Evolutionary conservation across 805 yeast species (phyloP), one percentile per base, ranked within the genome.

Genomic region (Yamadazyma insecticola): DNA sequence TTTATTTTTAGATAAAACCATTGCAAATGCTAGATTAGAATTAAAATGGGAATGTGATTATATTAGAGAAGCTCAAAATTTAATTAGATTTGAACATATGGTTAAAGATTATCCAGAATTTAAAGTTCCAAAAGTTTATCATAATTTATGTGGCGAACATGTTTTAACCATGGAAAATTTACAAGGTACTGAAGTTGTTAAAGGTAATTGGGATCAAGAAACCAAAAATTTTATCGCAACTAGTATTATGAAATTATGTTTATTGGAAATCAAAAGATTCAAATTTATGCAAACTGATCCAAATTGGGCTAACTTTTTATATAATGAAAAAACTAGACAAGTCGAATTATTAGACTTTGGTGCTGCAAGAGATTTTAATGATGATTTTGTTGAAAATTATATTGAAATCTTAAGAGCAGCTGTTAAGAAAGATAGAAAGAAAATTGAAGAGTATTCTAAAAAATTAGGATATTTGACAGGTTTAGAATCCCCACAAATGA

Each of bases 261-360:
- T 92, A 28, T 67, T 73, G 44, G 98, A 92, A 59, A 84, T 92
- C 54, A 85, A 88, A 10, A 64, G 74, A 45, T 89, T 82, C 63
- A 74, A 73, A 48, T 90, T 81, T 61, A 92, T 92, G 98, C 98
- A 92, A 61, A 90, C 97, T 1, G 98, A 92, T 61, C 98, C 98
- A 30, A 92, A 92, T 57, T 92, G 98, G 98, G 97, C 98, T 26
- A 92, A 92, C 56, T 92, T 92, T 61, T 60, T 92, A 37, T 88
- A 84, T 63, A 88, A 92, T 50, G 67, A 67, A 20, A 45, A 63
- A n/a, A 77, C 88, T 2, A 59, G 73, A 16, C 78, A 81, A 54
- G 76, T 92, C 35, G 97, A 90, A 56, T 66, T 92, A 34, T 64
- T 92, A 32, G 98, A 92, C 60, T 92, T 92, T 59, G 98, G 98